phyloP scores from a whole-genome alignment of 73 alveolate genomes.

The Paramecium octaurelia region DNA sequence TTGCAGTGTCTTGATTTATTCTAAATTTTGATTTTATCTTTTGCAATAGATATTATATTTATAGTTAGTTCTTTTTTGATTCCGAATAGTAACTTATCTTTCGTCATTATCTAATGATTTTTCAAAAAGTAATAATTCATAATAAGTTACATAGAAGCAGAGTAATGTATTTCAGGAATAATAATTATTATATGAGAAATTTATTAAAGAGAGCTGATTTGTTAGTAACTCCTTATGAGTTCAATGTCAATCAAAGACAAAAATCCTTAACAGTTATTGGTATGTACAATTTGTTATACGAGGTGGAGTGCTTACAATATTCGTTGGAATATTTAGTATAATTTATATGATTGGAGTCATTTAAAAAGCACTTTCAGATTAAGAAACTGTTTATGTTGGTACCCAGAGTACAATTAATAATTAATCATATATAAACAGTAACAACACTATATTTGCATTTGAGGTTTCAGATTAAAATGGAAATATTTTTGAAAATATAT shows the following conservation, averaged over 20 bases:
- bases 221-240: not conserved
- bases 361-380: not conserved
- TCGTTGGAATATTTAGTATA: slow-evolving; percentile 3
- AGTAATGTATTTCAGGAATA: not conserved
- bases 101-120: too few relatives aligned
- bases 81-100: too few relatives aligned
- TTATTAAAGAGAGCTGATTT: not conserved
- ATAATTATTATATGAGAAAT: not conserved
- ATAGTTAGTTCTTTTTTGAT: too few relatives aligned
- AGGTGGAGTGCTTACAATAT: not conserved
- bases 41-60: too few relatives aligned
- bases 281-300: not conserved
- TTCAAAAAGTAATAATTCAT: not conserved
- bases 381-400: not conserved
- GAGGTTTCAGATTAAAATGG: slow-evolving; percentile 1
- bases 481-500: not conserved
- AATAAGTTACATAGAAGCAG: not conserved
- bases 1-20: too few relatives aligned
- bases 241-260: not conserved
- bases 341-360: not conserved
- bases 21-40: not conserved
- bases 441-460: not conserved
- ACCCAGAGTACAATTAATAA: not conserved
- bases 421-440: not conserved
- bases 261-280: slow-evolving; percentile 24